Evolutionary conservation across 2,329 filamentous ascomycete species (phyloP).

Genomic region (Sporothrix sp.): DNA sequence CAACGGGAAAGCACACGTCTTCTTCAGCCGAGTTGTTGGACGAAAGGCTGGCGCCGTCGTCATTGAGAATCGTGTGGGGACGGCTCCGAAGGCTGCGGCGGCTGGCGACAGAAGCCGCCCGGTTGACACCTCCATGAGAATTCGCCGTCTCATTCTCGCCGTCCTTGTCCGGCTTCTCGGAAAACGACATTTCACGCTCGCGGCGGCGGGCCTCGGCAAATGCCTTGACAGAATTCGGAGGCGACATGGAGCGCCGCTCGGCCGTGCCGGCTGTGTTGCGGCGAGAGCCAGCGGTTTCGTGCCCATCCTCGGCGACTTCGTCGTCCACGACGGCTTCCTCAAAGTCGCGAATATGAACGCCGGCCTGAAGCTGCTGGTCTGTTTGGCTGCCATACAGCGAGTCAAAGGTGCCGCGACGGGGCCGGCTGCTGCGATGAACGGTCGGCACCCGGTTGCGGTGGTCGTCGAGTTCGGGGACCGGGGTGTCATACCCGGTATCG

Average conservation of each 20-base stretch:
- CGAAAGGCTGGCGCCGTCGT: slow-evolving; percentile 51
- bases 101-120: slow-evolving; percentile 59
- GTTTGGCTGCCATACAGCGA: slow-evolving; percentile 47
- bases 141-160: slow-evolving; percentile 40
- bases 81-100: slow-evolving; percentile 45
- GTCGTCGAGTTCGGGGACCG: slow-evolving; percentile 75
- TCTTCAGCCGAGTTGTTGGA: slow-evolving; percentile 68
- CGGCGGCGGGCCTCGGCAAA: slow-evolving; percentile 86
- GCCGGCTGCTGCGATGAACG: slow-evolving; percentile 48
- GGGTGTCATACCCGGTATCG: slow-evolving; percentile 59
- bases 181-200: slow-evolving; percentile 59
- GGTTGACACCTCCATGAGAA: slow-evolving; percentile 39
- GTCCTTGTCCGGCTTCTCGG: slow-evolving; percentile 31
- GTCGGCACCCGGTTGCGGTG: slow-evolving; percentile 62
- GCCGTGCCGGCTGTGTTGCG: slow-evolving; percentile 48
- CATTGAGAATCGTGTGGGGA: slow-evolving; percentile 41
- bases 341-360: slow-evolving; percentile 61
- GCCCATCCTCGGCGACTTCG: slow-evolving; percentile 43
- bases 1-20: slow-evolving; percentile 81
- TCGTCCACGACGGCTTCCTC: slow-evolving; percentile 80
- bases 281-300: slow-evolving; percentile 35
- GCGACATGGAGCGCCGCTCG: slow-evolving; percentile 64
- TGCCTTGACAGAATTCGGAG: slow-evolving; percentile 94
- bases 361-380: slow-evolving; percentile 22
- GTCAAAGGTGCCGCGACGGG: slow-evolving; percentile 64